These are phyloP conservation scores for Botryobasidium botryosum DNA, from an alignment of 768 basidiomycete genomes.

Conservation along the genomic window DNA sequence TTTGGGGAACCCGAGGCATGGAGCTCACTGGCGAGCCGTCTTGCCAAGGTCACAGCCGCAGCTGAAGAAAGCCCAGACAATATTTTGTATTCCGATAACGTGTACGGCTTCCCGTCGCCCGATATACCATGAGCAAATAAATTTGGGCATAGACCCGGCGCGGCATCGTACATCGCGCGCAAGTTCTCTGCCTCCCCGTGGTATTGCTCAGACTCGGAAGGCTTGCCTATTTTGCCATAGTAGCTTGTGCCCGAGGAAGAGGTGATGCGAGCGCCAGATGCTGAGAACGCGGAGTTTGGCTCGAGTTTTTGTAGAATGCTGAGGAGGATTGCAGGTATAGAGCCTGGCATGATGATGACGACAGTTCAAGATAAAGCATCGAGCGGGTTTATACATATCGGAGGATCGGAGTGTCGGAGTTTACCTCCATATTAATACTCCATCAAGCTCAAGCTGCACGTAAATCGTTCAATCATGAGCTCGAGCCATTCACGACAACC, in stretches of 20 bases:
- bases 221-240: constrained; percentile 42
- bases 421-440: too few relatives aligned
- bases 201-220: constrained; percentile 44
- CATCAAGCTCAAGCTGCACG: too few relatives aligned
- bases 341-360: too few relatives aligned
- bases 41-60: constrained; percentile 36
- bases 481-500: too few relatives aligned
- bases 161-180: constrained; percentile 41
- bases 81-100: constrained; percentile 61
- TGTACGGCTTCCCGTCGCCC: constrained; percentile 30
- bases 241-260: constrained; percentile 42
- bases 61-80: constrained; percentile 30
- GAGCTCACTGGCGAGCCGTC: constrained; percentile 47
- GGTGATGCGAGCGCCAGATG: constrained; percentile 30
- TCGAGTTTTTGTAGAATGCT: too few relatives aligned
- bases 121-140: constrained; percentile 33
- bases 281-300: too few relatives aligned
- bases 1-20: constrained; percentile 34
- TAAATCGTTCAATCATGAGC: too few relatives aligned
- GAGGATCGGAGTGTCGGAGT: too few relatives aligned
- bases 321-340: too few relatives aligned
- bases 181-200: constrained; percentile 53
- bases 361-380: too few relatives aligned
- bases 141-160: constrained; percentile 46
- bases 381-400: too few relatives aligned